phyloP scores from a whole-genome alignment of 768 basidiomycete genomes.

The Lyophyllum atratum region DNA sequence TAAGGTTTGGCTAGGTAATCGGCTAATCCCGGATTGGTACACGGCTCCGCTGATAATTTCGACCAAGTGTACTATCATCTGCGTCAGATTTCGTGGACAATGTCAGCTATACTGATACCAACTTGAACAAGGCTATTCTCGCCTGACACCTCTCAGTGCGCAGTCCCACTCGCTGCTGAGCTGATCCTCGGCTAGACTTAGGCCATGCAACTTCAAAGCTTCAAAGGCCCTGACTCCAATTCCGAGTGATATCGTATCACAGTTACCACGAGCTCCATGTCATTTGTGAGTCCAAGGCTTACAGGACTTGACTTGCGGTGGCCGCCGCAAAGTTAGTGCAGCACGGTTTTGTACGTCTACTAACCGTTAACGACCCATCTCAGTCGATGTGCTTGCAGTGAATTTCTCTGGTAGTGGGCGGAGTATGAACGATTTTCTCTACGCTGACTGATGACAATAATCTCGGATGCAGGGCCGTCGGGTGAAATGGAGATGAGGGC shows the following conservation, averaged over 20 bases:
- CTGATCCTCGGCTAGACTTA: too few relatives aligned
- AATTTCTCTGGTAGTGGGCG: neutral
- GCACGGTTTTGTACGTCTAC: neutral
- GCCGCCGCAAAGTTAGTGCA: too few relatives aligned
- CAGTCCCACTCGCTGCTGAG: too few relatives aligned
- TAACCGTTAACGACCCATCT: neutral
- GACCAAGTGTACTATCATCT: neutral
- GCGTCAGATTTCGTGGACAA: neutral
- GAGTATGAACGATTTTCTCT: neutral
- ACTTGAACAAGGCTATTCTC: neutral
- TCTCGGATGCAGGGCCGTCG: neutral
- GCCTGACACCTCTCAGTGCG: neutral
- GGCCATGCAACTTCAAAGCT: too few relatives aligned
- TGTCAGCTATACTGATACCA: neutral
- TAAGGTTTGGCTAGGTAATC: constrained; percentile 42
- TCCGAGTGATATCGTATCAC: neutral
- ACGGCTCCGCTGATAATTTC: neutral
- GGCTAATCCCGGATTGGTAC: constrained; percentile 35
- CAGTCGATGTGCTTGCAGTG: neutral
- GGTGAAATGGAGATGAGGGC: neutral
- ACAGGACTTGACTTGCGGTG: too few relatives aligned
- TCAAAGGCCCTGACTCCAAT: neutral
- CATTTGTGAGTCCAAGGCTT: neutral
- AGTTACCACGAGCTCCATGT: neutral
- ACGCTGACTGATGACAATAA: neutral